Base-by-base conservation (phyloP, 345 rosid genomes). In the Angophora floribunda region DNA sequence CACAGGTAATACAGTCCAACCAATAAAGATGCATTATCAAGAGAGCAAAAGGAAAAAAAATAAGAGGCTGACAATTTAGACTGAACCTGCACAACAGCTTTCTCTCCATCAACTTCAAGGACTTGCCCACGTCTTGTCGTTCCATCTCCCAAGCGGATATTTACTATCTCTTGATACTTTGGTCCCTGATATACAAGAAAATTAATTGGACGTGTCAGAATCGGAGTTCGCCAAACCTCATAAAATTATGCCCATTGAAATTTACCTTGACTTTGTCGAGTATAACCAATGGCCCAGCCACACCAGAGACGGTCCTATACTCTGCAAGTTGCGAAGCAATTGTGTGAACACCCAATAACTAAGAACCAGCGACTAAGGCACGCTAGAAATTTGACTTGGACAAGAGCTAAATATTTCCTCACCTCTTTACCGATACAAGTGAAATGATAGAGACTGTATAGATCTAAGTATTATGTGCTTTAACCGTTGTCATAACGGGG, bases 221-320 rank as follows among this genome's bases (percentile, higher is more conserved):
- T 26, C 30, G 32, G 79, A 55, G 63, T 44, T 44, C 22, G 15
- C 84, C 47, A 32, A 41, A 15, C 51, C 52, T 17, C 7, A 2
- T 61, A 88, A 28, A 19, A 52, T 7, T 86, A 70, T 19, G 52
- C 36, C 26, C 59, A 19, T 61, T 67, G 6, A 49, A 49, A 88
- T 85, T 30, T 89, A 95, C 99, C 98, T 97, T 97, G 78, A 97
- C 99, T 93, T 97, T 97, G 7, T 97, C 98, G 32, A 97, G 98
- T 86, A 97, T 97, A 80, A 97, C 97, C 89, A 97, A 93, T 59
- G 99, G 99, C 87, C 99, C 99, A 21, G 99, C 99, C 88, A 97
- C 99, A 61, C 99, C 99, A n/a, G 98, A 95, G 84, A 97, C 99
- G 51, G 99, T 97, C 93, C 99, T 94, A 36, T 97, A 97, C 91